These are phyloP conservation scores for Passiflora organensis DNA, from an alignment of 345 rosid species.

Conservation along the genomic window DNA sequence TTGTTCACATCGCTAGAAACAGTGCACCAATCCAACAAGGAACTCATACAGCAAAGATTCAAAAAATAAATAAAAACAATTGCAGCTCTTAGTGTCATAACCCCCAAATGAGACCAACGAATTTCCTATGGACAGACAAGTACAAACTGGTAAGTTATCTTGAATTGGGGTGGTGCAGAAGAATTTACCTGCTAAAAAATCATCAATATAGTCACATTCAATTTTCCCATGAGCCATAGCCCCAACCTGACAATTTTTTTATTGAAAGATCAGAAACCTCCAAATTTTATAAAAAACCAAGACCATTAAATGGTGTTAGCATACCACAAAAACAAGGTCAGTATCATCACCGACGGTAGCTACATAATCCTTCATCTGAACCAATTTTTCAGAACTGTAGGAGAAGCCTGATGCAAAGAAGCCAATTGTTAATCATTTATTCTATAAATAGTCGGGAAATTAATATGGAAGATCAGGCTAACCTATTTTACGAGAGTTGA, in stretches of 20 bases:
- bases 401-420: slow-evolving; percentile 62
- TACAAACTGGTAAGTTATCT: neutral
- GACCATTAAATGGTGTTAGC: slow-evolving; percentile 19
- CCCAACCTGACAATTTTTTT: slow-evolving; percentile 49
- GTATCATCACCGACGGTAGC: slow-evolving; percentile 42
- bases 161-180: neutral
- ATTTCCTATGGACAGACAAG: neutral
- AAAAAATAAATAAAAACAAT: too few relatives aligned
- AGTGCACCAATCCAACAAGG: too few relatives aligned
- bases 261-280: neutral
- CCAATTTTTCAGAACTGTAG: slow-evolving; percentile 63
- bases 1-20: too few relatives aligned
- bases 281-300: slow-evolving; percentile 3
- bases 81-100: too few relatives aligned
- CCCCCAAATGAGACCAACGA: too few relatives aligned
- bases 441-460: neutral
- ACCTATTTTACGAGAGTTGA: slow-evolving; percentile 68
- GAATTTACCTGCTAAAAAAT: slow-evolving; percentile 21
- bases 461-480: slow-evolving; percentile 1
- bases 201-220: slow-evolving; percentile 25
- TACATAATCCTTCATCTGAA: slow-evolving; percentile 56
- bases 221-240: slow-evolving; percentile 82
- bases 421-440: neutral
- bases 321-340: slow-evolving; percentile 85
- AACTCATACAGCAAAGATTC: too few relatives aligned